These are phyloP conservation scores for Mayamaea pseudoterrestris DNA, from an alignment of 108 stramenopile genomes.

Conservation along the genomic window DNA sequence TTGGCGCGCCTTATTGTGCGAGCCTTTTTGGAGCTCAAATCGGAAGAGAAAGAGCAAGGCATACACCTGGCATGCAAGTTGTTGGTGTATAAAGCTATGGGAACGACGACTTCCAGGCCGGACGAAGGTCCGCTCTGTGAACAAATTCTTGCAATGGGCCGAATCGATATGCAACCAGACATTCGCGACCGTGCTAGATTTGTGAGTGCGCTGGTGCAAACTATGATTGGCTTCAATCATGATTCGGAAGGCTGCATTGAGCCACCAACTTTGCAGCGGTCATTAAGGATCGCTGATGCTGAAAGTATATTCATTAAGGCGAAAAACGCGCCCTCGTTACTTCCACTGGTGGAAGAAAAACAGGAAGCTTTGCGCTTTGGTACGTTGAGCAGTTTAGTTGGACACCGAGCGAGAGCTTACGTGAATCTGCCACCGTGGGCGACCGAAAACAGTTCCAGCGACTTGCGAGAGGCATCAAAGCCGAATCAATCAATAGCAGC, in stretches of 20 bases:
- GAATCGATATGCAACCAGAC: slow-evolving; percentile 85
- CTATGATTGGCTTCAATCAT: slow-evolving; percentile 33
- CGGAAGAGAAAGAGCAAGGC: slow-evolving; percentile 78
- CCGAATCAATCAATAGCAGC: not conserved
- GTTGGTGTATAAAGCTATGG: slow-evolving; percentile 11
- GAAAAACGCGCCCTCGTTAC: slow-evolving; percentile 49
- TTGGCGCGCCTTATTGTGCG: slow-evolving; percentile 73
- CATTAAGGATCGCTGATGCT: slow-evolving; percentile 26
- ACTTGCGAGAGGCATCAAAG: slow-evolving; percentile 59
- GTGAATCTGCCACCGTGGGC: slow-evolving; percentile 81
- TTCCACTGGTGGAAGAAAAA: slow-evolving; percentile 44
- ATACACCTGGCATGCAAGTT: slow-evolving; percentile 90
- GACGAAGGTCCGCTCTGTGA: slow-evolving; percentile 52
- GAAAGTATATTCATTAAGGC: slow-evolving; percentile 33
- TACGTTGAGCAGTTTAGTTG: slow-evolving; percentile 69
- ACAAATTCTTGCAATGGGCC: slow-evolving; percentile 88
- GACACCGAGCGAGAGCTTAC: slow-evolving; percentile 60
- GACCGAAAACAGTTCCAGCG: slow-evolving; percentile 48
- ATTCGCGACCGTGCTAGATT: slow-evolving; percentile 92
- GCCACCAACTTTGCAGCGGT: slow-evolving; percentile 9
- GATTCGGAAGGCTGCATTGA: slow-evolving; percentile 42
- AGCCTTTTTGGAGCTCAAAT: slow-evolving; percentile 51
- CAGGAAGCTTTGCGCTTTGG: slow-evolving; percentile 61
- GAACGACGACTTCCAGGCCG: not conserved
- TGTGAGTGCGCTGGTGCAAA: slow-evolving; percentile 67